These are phyloP conservation scores for Angophora floribunda DNA, from an alignment of 345 rosid genomes.

Conservation along the genomic window DNA sequence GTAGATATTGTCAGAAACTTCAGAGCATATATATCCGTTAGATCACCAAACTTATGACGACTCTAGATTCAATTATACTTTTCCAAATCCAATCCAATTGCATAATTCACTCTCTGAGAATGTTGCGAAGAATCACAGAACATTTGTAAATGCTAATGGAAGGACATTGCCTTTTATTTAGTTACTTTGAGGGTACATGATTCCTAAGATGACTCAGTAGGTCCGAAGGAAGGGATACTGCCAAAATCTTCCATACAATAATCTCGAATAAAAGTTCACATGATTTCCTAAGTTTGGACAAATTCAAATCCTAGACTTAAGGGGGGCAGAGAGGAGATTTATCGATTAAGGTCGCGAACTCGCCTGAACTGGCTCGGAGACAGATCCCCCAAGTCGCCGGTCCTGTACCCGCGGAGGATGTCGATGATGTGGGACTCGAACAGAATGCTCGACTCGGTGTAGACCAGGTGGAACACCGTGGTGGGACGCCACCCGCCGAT, in stretches of 20 bases:
- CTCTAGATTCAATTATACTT: background rate
- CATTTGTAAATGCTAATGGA: background rate
- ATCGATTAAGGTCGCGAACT: background rate
- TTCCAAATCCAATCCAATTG: background rate
- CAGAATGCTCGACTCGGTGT: constrained; percentile 66
- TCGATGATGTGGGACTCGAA: constrained; percentile 73
- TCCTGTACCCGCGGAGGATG: constrained; percentile 50
- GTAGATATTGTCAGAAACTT: background rate
- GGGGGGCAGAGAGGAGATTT: background rate
- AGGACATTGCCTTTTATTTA: background rate
- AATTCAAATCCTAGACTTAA: background rate
- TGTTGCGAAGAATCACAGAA: background rate
- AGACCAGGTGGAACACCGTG: constrained; percentile 68
- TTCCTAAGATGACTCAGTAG: background rate
- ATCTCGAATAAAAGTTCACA: background rate
- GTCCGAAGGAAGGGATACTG: background rate
- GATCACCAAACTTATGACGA: background rate
- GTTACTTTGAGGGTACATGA: background rate
- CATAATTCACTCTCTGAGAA: background rate
- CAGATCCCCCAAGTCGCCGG: constrained; percentile 81
- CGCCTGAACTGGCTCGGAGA: constrained; percentile 75
- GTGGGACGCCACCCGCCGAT: constrained; percentile 79
- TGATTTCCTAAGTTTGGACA: background rate
- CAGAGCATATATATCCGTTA: background rate
- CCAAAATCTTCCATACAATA: background rate